A percentile compares a stretch with the other conserved stretches of the same genome.
These are phyloP conservation scores for Trichoderma sp. DNA, from an alignment of 2,329 filamentous ascomycete genomes.

Conservation along the genomic window DNA sequence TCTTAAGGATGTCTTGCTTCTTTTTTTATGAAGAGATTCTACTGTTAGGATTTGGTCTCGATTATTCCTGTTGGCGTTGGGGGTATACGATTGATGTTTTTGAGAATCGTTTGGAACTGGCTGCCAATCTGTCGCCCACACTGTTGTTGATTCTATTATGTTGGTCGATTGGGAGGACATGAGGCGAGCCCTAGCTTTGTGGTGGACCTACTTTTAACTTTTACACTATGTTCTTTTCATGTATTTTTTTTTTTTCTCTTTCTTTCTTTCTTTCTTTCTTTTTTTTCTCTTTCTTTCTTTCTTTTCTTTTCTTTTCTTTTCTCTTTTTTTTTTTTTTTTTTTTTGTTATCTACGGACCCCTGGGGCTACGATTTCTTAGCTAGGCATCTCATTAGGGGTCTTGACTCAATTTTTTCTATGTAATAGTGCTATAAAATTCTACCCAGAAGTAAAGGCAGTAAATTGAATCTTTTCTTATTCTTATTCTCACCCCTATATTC, in stretches of 20 bases:
- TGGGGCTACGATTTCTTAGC: slow-evolving; percentile 5
- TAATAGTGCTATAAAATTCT: neutral
- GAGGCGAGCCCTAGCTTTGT: neutral
- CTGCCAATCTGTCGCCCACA: neutral
- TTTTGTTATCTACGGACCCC: neutral
- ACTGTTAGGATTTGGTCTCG: neutral
- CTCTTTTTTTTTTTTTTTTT: neutral
- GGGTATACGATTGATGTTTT: neutral
- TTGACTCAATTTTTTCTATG: neutral
- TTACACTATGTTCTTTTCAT: neutral
- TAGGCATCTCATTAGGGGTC: neutral
- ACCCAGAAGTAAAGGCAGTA: neutral
- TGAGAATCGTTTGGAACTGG: neutral
- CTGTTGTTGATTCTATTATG: neutral
- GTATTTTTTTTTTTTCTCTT: neutral
- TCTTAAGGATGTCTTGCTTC: neutral
- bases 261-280: neutral
- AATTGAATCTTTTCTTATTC: neutral
- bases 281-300: neutral
- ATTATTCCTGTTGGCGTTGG: neutral
- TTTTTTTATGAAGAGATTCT: neutral
- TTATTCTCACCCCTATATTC: neutral
- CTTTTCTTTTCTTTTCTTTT: neutral
- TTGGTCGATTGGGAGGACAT: neutral
- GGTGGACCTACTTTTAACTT: neutral